These are phyloP conservation scores for Gautieria morchelliformis DNA, from an alignment of 768 basidiomycete species.

Conservation along the genomic window DNA sequence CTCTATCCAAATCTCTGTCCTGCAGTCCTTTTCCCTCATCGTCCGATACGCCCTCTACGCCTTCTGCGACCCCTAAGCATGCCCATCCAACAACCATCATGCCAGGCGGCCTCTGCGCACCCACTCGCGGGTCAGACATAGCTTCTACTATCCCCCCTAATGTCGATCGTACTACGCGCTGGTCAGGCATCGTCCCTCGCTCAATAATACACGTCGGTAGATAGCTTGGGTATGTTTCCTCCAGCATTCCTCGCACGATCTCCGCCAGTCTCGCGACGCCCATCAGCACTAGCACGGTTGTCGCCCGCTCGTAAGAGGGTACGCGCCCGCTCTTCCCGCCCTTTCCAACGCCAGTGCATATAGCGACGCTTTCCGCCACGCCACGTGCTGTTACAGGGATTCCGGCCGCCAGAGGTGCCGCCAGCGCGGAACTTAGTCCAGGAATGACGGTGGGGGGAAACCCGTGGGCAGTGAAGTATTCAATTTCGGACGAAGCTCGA, in stretches of 20 bases:
- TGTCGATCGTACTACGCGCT: constrained; percentile 74
- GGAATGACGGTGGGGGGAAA: constrained; percentile 81
- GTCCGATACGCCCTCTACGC: constrained; percentile 63
- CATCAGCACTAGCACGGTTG: constrained; percentile 87
- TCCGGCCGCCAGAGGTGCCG: constrained; percentile 80
- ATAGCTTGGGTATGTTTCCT: constrained; percentile 59
- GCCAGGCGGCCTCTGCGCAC: constrained; percentile 88
- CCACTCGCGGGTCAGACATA: constrained; percentile 46
- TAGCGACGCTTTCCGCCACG: constrained; percentile 77
- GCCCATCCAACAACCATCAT: constrained; percentile 97
- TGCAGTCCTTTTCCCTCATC: constrained; percentile 40
- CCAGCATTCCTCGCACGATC: constrained; percentile 55
- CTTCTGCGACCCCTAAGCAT: constrained; percentile 63
- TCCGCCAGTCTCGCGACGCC: constrained; percentile 79
- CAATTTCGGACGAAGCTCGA: constrained; percentile 87
- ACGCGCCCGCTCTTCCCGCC: constrained; percentile 72
- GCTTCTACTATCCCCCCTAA: constrained; percentile 60
- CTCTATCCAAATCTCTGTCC: constrained; percentile 37
- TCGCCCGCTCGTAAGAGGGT: constrained; percentile 77
- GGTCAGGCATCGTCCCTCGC: constrained; percentile 89
- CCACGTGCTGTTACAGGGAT: constrained; percentile 96
- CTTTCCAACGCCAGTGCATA: constrained; percentile 92
- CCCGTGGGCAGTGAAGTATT: constrained; percentile 82
- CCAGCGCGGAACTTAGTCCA: constrained; percentile 82
- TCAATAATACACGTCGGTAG: constrained; percentile 91